Base-by-base conservation (phyloP, 2,329 filamentous ascomycete species). In the Gyromitra esculenta region DNA sequence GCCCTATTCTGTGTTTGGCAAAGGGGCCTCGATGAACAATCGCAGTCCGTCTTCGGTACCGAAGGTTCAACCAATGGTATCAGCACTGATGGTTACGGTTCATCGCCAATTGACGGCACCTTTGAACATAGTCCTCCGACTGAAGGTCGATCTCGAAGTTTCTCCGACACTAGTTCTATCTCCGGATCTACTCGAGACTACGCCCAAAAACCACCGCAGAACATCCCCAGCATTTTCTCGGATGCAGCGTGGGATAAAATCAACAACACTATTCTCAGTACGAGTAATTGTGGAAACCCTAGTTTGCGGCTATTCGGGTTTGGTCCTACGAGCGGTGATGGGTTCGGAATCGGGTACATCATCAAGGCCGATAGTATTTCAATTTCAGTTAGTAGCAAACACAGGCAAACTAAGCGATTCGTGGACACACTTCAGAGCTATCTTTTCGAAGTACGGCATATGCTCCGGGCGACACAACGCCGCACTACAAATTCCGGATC, bases 211-310 rank as follows among this genome's bases (percentile, higher is more conserved):
- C 77, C 75, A 9, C 64, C 75, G 1, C 74, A 79, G 43, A 75
- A 76, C 31, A 69, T 95, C 81, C 96, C 96, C 0, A 86, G 90
- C 5, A 87, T 99, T 73, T 99, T 98, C 83, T 90, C 91, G 62
- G 96, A 99, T 82, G 81, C 88, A 0, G 96, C 95, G 62, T 99
- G 94, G 94, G 95, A 98, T 84, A 94, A 92, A 82, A 89, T 97
- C 79, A 98, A 98, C 86, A 96, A 89, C 78, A 98, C 95, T 7
- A 93, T 98, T 79, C 86, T 99, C 50, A 97, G 93, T 5, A 98
- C 96, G 0, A 97, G 94, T n/a, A 99, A 99, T 86, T 99, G 96
- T 84, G 96, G 96, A 75, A 99, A 98, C 84, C 96, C 96, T 0
- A 93, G 91, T 0, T 89, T 99, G 18, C 90, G 96, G 1, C 95